These are phyloP conservation scores for Conticribra guillardii DNA, from an alignment of 108 stramenopile species.

Conservation along the genomic window DNA sequence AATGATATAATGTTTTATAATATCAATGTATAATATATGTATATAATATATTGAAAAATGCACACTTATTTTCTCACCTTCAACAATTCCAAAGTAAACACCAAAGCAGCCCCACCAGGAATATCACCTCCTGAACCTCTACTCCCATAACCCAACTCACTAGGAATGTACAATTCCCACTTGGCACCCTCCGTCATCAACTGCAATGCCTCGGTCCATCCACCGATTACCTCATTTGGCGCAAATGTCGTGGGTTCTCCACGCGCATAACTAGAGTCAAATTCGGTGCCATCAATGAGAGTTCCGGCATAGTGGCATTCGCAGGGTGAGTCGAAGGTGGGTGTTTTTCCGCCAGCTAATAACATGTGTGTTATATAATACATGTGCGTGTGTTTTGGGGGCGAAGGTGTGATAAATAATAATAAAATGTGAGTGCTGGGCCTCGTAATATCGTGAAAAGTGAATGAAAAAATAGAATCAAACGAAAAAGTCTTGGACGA, in stretches of 20 bases:
- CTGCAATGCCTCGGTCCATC: conserved; percentile 93
- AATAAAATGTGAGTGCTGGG: neutral
- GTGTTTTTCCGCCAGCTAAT: conserved; percentile 43
- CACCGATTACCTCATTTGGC: conserved; percentile 63
- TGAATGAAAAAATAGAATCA: too few relatives aligned
- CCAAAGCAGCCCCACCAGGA: conserved; percentile 61
- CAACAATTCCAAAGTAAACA: conserved; percentile 68
- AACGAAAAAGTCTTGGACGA: too few relatives aligned
- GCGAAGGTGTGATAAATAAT: too few relatives aligned
- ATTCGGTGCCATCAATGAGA: conserved; percentile 61
- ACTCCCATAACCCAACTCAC: conserved; percentile 82
- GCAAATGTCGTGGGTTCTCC: conserved; percentile 59
- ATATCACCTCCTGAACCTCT: conserved; percentile 54
- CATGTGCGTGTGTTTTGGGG: too few relatives aligned
- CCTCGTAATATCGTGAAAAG: too few relatives aligned
- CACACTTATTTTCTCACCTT: conserved; percentile 44
- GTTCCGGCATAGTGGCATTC: conserved; percentile 59
- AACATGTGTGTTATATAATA: too few relatives aligned
- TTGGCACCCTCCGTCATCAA: conserved; percentile 96
- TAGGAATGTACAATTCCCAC: conserved; percentile 96
- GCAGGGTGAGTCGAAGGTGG: conserved; percentile 42
- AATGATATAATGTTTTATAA: too few relatives aligned
- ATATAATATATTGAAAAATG: too few relatives aligned
- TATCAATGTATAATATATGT: too few relatives aligned
- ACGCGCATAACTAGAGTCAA: conserved; percentile 64